These are phyloP conservation scores for Phytophthora foliorum DNA, from an alignment of 352 stramenopile genomes.

Conservation along the genomic window DNA sequence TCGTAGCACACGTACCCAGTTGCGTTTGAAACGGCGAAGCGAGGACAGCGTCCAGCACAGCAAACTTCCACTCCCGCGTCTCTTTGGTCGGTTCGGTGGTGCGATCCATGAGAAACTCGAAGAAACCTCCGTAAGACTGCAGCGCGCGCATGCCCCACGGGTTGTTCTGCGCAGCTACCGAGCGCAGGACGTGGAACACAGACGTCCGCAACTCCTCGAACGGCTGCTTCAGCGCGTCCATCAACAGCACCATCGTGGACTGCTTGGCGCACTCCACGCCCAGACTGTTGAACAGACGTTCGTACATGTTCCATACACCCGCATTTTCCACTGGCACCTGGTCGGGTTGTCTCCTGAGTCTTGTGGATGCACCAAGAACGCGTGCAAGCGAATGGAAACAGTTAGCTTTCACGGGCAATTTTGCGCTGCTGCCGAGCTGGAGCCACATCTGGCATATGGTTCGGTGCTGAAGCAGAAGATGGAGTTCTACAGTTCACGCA, in stretches of 20 bases:
- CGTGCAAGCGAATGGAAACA: constrained; percentile 75
- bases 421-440: constrained; percentile 61
- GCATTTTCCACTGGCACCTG: constrained; percentile 65
- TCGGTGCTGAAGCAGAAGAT: constrained; percentile 78
- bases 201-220: constrained; percentile 86
- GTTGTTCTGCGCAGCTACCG: constrained; percentile 83
- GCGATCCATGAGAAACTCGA: constrained; percentile 88
- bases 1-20: constrained; percentile 54
- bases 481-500: constrained; percentile 55
- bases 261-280: constrained; percentile 62
- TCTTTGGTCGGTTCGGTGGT: constrained; percentile 86
- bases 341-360: constrained; percentile 42
- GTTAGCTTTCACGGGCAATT: constrained; percentile 81
- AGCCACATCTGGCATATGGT: constrained; percentile 72
- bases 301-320: constrained; percentile 70
- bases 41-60: constrained; percentile 80
- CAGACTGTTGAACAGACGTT: constrained; percentile 73
- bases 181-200: constrained; percentile 81
- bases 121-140: constrained; percentile 82
- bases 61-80: constrained; percentile 91
- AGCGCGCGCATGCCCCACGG: constrained; percentile 76
- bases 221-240: constrained; percentile 83
- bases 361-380: constrained; percentile 63
- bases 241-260: constrained; percentile 72
- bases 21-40: constrained; percentile 69